Conservation (phyloP, 768 basidiomycete species). For the Russula compacta region DNA sequence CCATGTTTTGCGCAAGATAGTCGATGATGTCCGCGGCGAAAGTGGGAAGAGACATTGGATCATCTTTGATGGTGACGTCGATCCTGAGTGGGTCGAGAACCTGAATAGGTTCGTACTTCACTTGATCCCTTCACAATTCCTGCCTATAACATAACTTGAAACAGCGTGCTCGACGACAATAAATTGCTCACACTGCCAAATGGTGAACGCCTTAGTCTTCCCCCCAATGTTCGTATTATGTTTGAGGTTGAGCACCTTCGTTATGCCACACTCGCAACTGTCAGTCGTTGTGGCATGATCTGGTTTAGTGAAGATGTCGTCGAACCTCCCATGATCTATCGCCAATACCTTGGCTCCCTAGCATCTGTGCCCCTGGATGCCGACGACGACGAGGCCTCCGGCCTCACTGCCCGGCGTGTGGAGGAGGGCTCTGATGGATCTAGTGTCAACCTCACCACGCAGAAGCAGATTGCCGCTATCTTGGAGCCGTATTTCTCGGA, state of each 20-base stretch:
- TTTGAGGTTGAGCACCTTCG: constrained; percentile 98
- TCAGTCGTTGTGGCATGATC: constrained; percentile 99
- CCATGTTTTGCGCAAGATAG: constrained; percentile 93
- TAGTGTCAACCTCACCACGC: constrained; percentile 55
- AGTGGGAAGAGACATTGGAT: constrained; percentile 98
- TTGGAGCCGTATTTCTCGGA: constrained; percentile 76
- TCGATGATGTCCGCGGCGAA: constrained; percentile 97
- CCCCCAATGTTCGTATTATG: constrained; percentile 97
- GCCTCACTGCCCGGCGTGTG: constrained; percentile 50
- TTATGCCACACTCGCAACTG: constrained; percentile 95
- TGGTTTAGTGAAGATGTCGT: constrained; percentile 99
- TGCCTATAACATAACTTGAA: neutral
- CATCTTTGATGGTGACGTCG: constrained; percentile 98
- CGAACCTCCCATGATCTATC: constrained; percentile 84
- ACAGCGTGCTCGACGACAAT: constrained; percentile 96
- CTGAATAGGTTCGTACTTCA: constrained; percentile 70
- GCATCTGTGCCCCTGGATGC: constrained; percentile 70
- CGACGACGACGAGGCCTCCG: constrained; percentile 74
- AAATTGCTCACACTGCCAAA: constrained; percentile 95
- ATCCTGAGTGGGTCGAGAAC: constrained; percentile 99
- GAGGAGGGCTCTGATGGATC: constrained; percentile 43
- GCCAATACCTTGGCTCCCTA: constrained; percentile 75
- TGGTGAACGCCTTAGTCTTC: constrained; percentile 94
- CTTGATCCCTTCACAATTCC: neutral
- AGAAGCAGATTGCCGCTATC: constrained; percentile 64